A percentile compares a stretch with the other conserved stretches of the same genome.
phyloP scores from a whole-genome alignment of 75 land plant species.

The Picea sitchensis region DNA sequence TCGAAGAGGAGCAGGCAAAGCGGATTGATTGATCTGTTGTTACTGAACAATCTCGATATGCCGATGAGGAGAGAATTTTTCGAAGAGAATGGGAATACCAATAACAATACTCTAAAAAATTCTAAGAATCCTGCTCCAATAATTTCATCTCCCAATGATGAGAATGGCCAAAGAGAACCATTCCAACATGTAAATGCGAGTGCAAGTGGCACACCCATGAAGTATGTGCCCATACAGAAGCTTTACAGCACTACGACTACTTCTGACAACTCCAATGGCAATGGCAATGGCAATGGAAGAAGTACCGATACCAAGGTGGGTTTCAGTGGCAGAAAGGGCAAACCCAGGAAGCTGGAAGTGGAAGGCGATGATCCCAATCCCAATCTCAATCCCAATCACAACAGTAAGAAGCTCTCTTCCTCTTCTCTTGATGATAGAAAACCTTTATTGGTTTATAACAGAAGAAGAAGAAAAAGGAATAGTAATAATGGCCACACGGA shows the following conservation, averaged over 20 bases:
- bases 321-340: not conserved
- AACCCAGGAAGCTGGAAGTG: conserved; percentile 1
- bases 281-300: not conserved
- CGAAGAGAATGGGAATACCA: not conserved
- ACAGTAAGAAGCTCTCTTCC: not conserved
- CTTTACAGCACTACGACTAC: not conserved
- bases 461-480: not conserved
- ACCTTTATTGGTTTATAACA: not conserved
- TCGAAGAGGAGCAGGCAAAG: not conserved
- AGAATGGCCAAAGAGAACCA: no score
- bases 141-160: not conserved
- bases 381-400: not conserved
- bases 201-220: conserved; percentile 7
- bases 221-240: not conserved
- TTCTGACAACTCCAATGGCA: conserved; percentile 3
- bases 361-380: no score
- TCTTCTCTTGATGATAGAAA: not conserved
- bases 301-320: not conserved
- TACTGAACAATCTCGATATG: not conserved
- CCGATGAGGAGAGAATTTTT: not conserved
- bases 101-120: not conserved
- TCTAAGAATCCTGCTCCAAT: not conserved
- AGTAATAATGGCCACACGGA: not conserved
- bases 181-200: not conserved
- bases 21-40: not conserved